A percentile compares a stretch with the other conserved stretches of the same genome.
phyloP scores from a whole-genome alignment of 1,284 basidiomycete species.

The Jaminaea rosea region DNA sequence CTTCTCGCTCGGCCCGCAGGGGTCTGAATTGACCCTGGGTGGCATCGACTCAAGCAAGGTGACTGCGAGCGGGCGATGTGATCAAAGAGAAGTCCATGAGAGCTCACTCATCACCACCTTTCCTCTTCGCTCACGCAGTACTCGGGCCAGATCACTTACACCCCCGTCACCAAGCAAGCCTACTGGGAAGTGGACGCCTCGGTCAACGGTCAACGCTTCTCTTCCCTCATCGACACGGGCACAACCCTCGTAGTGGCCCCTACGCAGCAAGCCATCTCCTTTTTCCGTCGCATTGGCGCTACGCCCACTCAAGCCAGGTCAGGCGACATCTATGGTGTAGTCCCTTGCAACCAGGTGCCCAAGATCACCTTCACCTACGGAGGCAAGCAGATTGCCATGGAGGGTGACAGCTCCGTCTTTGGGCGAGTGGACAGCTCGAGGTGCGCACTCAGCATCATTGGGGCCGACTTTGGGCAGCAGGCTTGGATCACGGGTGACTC shows the following conservation, averaged over 20 bases:
- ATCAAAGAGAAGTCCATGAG: no score
- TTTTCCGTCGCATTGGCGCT: background rate
- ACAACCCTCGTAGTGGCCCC: constrained; percentile 51
- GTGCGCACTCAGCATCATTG: constrained; percentile 42
- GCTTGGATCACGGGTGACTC: constrained; percentile 50
- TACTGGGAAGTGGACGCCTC: constrained; percentile 42
- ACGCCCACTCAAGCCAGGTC: background rate
- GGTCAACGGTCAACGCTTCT: constrained; percentile 33
- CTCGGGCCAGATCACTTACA: background rate
- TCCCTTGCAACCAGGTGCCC: constrained; percentile 41
- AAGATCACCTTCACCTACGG: constrained; percentile 47
- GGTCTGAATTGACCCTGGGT: constrained; percentile 53
- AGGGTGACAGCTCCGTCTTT: constrained; percentile 17
- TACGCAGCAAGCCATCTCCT: constrained; percentile 4
- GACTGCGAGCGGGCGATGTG: no score
- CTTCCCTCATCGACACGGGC: constrained; percentile 56
- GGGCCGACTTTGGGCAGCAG: constrained; percentile 33
- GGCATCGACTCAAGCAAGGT: constrained; percentile 20
- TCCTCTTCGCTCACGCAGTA: no score
- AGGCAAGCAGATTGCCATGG: constrained; percentile 24
- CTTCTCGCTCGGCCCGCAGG: constrained; percentile 51
- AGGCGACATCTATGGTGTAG: constrained; percentile 48
- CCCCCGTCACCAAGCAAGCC: constrained; percentile 18
- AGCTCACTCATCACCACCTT: no score
- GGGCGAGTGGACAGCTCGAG: constrained; percentile 28